Conservation (phyloP, 768 basidiomycete genomes). For the Mycena indigotica region DNA sequence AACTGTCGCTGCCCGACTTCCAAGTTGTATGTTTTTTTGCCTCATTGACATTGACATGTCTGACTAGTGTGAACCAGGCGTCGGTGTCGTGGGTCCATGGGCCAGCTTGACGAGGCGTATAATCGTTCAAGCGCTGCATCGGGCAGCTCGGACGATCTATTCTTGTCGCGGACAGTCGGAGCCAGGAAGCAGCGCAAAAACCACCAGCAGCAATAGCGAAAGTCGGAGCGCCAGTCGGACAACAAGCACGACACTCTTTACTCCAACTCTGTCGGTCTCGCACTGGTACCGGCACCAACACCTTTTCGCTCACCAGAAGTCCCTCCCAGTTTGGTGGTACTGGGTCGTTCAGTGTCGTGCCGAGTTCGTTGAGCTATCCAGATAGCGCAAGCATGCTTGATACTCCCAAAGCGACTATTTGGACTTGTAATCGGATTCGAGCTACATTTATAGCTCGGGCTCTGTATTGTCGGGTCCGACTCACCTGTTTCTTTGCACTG, state of each 20-base stretch:
- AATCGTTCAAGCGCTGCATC: conserved; percentile 44
- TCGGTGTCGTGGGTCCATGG: conserved; percentile 70
- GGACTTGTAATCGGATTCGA: conserved; percentile 25
- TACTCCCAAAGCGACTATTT: conserved; percentile 32
- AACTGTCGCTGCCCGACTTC: conserved; percentile 73
- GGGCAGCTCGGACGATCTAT: conserved; percentile 15
- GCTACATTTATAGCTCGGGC: conserved; percentile 14
- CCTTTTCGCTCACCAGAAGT: conserved; percentile 40
- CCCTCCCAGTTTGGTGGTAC: conserved; percentile 43
- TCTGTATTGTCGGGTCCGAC: conserved; percentile 1
- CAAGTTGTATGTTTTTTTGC: conserved; percentile 43
- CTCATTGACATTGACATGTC: not conserved
- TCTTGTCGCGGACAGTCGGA: conserved; percentile 13
- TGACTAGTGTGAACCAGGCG: conserved; percentile 26
- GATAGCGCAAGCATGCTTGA: conserved; percentile 20
- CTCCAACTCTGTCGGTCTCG: conserved; percentile 16
- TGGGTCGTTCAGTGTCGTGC: conserved; percentile 27
- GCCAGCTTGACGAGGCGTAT: conserved; percentile 63
- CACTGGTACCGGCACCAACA: conserved; percentile 16
- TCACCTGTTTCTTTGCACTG: not conserved
- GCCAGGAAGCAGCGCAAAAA: not conserved
- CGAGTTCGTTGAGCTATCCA: conserved; percentile 20
- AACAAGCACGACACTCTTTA: conserved; percentile 9
- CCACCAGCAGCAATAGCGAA: not conserved
- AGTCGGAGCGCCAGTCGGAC: not conserved